Conservation (phyloP, 1,284 basidiomycete genomes). For the Tilletiaria anomala region DNA sequence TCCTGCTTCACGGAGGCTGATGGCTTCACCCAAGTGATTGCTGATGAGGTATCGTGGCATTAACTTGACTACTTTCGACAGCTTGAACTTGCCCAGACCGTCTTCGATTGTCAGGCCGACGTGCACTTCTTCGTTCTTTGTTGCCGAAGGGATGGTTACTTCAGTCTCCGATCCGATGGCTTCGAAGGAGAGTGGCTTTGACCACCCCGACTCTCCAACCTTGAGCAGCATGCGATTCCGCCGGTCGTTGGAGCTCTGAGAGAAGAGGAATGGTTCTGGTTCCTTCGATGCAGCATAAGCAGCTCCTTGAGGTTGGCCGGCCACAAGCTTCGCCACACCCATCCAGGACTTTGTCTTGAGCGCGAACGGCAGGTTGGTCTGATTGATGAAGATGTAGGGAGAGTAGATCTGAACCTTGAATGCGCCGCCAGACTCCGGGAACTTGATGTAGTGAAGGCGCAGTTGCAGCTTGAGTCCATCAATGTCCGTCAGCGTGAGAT, state of each 20-base stretch:
- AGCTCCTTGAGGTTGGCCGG: conserved; percentile 50
- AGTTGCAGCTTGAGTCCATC: conserved; percentile 66
- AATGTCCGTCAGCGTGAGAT: conserved; percentile 59
- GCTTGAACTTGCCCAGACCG: conserved; percentile 78
- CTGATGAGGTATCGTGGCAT: conserved; percentile 80
- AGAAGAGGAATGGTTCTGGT: conserved; percentile 51
- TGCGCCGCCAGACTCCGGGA: conserved; percentile 85
- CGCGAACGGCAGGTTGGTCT: conserved; percentile 72
- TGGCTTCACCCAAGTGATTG: conserved; percentile 57
- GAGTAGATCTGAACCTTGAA: conserved; percentile 94
- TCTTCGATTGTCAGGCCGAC: conserved; percentile 83
- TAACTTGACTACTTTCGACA: conserved; percentile 85
- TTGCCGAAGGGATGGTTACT: conserved; percentile 57
- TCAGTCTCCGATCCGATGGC: conserved; percentile 79
- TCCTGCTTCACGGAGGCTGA: conserved; percentile 76
- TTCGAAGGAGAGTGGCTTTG: conserved; percentile 51
- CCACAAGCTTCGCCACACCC: conserved; percentile 62
- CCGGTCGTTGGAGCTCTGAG: conserved; percentile 61
- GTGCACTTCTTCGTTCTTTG: conserved; percentile 63
- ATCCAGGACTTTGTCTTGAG: conserved; percentile 62
- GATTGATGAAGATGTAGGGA: conserved; percentile 85
- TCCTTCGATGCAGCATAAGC: conserved; percentile 10
- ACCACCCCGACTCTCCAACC: conserved; percentile 79
- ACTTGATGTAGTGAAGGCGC: conserved; percentile 61
- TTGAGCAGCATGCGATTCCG: conserved; percentile 73